A percentile compares a stretch with the other conserved stretches of the same genome.
phyloP scores from a whole-genome alignment of 1,139 yeast species.

The Protomyces lactucae-debilis region DNA sequence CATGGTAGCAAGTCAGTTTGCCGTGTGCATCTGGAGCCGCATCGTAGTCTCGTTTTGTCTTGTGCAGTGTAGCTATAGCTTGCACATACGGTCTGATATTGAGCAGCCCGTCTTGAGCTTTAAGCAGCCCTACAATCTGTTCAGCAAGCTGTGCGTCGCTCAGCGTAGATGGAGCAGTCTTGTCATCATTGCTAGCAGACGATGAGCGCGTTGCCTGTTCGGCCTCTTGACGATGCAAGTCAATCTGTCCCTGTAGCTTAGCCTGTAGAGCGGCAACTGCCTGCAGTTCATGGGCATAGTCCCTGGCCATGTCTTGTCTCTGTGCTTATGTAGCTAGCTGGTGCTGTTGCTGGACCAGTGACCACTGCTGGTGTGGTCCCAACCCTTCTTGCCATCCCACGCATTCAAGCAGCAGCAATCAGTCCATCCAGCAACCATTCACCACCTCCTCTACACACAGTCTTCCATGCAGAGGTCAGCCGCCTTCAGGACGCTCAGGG shows the following conservation, averaged over 20 bases:
- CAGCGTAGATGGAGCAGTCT: not conserved
- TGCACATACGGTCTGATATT: not conserved
- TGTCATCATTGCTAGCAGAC: not conserved
- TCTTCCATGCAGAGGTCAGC: constrained; percentile 2
- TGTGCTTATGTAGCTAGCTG: not conserved
- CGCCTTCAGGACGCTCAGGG: constrained; percentile 13
- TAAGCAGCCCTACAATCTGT: not conserved
- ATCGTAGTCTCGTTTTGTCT: not conserved
- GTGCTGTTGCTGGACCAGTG: not conserved
- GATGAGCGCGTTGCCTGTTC: not conserved
- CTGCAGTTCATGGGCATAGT: not conserved
- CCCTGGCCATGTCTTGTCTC: not conserved
- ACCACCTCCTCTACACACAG: not conserved
- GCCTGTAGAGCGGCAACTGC: not conserved
- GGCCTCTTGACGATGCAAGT: not conserved
- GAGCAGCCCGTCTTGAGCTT: not conserved
- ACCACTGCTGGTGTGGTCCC: not conserved
- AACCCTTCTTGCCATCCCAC: not conserved
- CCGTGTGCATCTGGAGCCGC: not conserved
- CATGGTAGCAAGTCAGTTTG: not conserved
- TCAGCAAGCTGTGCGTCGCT: not conserved
- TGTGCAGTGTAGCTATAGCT: not conserved
- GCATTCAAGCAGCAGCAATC: not conserved
- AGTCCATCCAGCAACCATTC: not conserved
- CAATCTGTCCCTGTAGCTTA: not conserved